Evolutionary conservation across 2,329 filamentous ascomycete genomes (phyloP).

Genomic region (Pseudocercospora fuligena): DNA sequence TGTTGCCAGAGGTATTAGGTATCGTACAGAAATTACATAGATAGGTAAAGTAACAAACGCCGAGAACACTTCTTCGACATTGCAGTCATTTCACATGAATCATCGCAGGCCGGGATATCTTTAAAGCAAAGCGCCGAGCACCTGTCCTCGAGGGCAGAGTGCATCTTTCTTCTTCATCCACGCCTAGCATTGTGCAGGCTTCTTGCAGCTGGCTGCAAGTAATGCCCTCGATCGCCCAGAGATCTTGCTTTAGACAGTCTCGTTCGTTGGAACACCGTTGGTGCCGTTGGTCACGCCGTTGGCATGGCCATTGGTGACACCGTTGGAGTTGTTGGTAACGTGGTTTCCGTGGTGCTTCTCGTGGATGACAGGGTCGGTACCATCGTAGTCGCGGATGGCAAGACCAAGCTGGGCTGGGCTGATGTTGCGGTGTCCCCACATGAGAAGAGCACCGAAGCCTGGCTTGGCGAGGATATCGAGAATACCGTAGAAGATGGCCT

Average conservation of each 20-base stretch:
- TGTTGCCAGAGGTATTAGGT: not conserved
- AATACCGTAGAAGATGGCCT: constrained; percentile 71
- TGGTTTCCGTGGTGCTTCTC: constrained; percentile 39
- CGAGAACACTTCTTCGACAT: not conserved
- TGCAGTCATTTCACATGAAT: not conserved
- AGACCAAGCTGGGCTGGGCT: constrained; percentile 62
- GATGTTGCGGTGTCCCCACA: constrained; percentile 68
- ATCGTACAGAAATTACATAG: not conserved
- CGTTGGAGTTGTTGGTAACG: constrained; percentile 24
- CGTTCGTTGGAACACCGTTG: constrained; percentile 22
- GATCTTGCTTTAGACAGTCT: not conserved
- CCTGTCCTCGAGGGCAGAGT: not conserved
- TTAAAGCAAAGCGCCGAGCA: constrained; percentile 2
- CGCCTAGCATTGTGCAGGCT: not conserved
- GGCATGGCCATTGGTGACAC: constrained; percentile 28
- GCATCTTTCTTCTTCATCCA: not conserved
- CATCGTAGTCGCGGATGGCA: constrained; percentile 53
- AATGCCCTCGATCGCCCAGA: not conserved
- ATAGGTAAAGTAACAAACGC: not conserved
- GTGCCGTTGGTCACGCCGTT: constrained; percentile 30
- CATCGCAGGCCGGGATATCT: constrained; percentile 11
- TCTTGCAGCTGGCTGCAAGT: not conserved
- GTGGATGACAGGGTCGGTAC: constrained; percentile 41
- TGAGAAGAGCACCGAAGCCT: constrained; percentile 63
- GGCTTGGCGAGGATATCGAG: constrained; percentile 70